Base-by-base conservation (phyloP, 2,329 filamentous ascomycete species). In the Fusarium compactum region DNA sequence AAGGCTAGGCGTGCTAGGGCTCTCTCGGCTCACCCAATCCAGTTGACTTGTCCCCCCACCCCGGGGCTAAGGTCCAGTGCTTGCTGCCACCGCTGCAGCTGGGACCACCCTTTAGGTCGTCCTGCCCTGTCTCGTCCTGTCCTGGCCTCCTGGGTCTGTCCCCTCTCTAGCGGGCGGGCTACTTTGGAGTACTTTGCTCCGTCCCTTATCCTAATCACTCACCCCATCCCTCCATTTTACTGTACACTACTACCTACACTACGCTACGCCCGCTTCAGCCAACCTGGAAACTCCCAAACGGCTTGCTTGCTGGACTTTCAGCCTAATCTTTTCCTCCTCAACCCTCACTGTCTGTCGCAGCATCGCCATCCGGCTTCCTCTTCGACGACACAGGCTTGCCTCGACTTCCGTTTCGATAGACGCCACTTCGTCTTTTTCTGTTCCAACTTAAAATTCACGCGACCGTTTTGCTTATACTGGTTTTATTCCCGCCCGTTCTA, bases 201-300 rank as follows among this genome's bases (percentile, higher is more conserved):
- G 53, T 65, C 61, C 40, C 62, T 59, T 51, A 65, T 65, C 54
- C 63, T 61, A 56, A 57, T 58, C 50, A 46, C 61, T 64, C 61
- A 63, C 62, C 52, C 63, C 62, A 55, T 66, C 34, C 34, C 34
- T 38, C 18, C 18, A 38, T 38, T 38, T 64, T 54, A 48, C 54
- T 38, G 34, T 38, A 38, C 34, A 38, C 34, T 38, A 50, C 50
- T 53, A 57, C 30, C 43, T 61, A 58, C 62, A 65, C 60, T 45
- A 58, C 62, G 54, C 64, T 69, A 64, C 70, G 58, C 58, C 66
- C 67, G 51, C 67, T 71, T 71, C 67, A 70, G 63, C 45, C 67
- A 70, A 59, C 32, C 63, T 52, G 46, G 45, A 65, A 71, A 65
- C 27, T 68, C 63, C 43, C 45, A 68, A 71, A 65, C 54, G 58